Conservation (phyloP, 495 filamentous ascomycete genomes). For the Penicillium daleae region DNA sequence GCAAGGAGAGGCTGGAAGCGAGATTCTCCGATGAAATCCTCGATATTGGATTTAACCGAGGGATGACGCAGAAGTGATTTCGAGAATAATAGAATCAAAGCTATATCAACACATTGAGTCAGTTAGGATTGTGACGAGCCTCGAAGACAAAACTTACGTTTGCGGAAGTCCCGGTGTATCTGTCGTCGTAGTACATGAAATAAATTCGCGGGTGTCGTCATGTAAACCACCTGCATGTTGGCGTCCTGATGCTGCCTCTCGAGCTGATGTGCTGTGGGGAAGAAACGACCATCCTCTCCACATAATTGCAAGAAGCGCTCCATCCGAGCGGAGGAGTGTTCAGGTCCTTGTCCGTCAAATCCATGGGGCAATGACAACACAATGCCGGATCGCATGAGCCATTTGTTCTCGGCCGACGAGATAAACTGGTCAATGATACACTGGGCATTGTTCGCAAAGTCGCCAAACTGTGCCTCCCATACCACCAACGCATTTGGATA, state of each 20-base stretch:
- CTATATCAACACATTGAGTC: not conserved
- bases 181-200: not conserved
- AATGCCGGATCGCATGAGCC: not conserved
- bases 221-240: conserved; percentile 2
- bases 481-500: not conserved
- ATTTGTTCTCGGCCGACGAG: not conserved
- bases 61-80: conserved; percentile 1
- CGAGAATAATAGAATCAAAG: not conserved
- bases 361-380: conserved; percentile 1
- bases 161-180: conserved; percentile 1
- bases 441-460: not conserved
- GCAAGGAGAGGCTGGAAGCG: not conserved
- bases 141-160: not conserved
- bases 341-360: conserved; percentile 2
- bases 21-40: not conserved
- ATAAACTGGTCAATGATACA: not conserved
- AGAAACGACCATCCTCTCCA: conserved; percentile 1
- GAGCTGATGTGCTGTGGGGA: not conserved
- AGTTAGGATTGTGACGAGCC: not conserved
- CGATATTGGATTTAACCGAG: not conserved
- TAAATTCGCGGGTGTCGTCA: not conserved
- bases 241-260: conserved; percentile 4
- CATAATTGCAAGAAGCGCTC: not conserved
- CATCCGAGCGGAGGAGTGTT: conserved; percentile 1
- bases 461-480: not conserved